A percentile compares a stretch with the other conserved stretches of the same genome.
Evolutionary conservation across 2,329 filamentous ascomycete species (phyloP).

Genomic region (Sordariomycetes sp.): DNA sequence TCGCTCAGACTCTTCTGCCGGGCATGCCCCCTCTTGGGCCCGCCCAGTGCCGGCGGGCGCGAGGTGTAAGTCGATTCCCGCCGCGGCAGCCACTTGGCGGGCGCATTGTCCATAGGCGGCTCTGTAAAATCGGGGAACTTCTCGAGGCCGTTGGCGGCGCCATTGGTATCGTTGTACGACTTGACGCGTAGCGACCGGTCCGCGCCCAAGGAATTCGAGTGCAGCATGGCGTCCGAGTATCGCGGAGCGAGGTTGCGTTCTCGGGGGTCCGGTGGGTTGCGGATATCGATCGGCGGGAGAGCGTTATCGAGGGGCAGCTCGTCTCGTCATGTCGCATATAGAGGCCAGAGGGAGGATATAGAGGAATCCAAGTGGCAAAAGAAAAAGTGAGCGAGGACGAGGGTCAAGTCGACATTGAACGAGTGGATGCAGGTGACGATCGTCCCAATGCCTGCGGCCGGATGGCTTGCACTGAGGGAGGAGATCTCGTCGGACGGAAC

Average conservation of each 20-base stretch:
- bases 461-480: background rate
- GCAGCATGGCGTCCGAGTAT: background rate
- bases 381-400: background rate
- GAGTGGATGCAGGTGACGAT: background rate
- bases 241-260: background rate
- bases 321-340: background rate
- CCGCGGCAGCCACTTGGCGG: background rate
- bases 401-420: background rate
- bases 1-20: conserved; percentile 77
- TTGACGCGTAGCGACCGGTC: background rate
- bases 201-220: background rate
- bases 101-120: background rate
- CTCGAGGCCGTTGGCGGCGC: conserved; percentile 23
- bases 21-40: background rate
- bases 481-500: background rate
- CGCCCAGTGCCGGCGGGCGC: background rate
- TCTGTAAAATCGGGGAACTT: conserved; percentile 45
- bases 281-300: background rate
- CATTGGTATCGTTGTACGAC: background rate
- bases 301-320: background rate
- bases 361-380: background rate
- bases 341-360: background rate
- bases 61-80: background rate
- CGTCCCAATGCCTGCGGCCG: background rate
- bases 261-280: background rate